A percentile compares a stretch with the other conserved stretches of the same genome.
Conservation (phyloP, 345 rosid genomes). For the Gossypium anomalum region DNA sequence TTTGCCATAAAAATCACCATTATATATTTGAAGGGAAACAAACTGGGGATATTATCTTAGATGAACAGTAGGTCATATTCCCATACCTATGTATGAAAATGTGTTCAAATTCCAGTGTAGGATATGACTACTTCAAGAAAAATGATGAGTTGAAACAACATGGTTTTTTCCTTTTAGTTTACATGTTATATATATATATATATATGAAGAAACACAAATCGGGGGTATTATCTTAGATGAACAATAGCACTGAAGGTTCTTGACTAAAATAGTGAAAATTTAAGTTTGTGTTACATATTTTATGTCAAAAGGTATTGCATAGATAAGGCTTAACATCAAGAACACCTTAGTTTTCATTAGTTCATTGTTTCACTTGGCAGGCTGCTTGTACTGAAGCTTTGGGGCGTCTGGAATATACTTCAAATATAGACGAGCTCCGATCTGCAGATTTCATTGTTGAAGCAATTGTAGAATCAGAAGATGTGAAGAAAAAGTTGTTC, state of each 20-base stretch:
- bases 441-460: constrained; percentile 65
- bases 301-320: too few relatives aligned
- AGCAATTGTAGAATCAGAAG: constrained; percentile 90
- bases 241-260: too few relatives aligned
- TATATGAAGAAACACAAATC: too few relatives aligned
- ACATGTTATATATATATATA: background rate
- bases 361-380: constrained; percentile 27
- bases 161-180: background rate
- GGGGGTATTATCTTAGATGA: background rate
- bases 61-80: background rate
- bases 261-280: too few relatives aligned
- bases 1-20: background rate
- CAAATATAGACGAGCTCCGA: constrained; percentile 51
- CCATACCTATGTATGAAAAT: background rate
- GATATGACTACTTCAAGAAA: background rate
- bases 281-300: too few relatives aligned
- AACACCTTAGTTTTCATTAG: background rate
- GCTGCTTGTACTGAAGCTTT: constrained; percentile 52
- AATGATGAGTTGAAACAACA: background rate
- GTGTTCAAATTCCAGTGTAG: too few relatives aligned
- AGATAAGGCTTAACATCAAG: too few relatives aligned
- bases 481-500: constrained; percentile 65
- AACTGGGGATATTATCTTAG: too few relatives aligned
- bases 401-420: constrained; percentile 51
- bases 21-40: background rate